Conservation (phyloP, 805 yeast species). For the Ogataea kodamae region DNA sequence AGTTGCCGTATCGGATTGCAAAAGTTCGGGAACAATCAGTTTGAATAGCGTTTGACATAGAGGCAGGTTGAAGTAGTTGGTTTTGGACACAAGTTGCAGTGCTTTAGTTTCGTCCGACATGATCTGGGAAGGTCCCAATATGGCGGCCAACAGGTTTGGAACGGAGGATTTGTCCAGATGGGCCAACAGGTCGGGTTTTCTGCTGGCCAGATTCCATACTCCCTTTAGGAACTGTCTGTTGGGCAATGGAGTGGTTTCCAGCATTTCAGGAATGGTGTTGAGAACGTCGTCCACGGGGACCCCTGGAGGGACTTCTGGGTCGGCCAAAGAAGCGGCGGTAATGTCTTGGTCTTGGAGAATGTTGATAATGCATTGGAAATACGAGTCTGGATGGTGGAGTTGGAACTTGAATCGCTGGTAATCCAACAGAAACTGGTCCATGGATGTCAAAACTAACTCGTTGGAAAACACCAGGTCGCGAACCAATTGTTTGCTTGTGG, state of each 20-base stretch:
- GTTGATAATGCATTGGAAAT: slow-evolving; percentile 16
- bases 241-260: slow-evolving; percentile 20
- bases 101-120: slow-evolving; percentile 6
- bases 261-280: slow-evolving; percentile 25
- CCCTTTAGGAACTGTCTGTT: slow-evolving; percentile 17
- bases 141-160: slow-evolving; percentile 15
- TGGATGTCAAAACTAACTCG: slow-evolving; percentile 15
- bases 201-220: slow-evolving; percentile 24
- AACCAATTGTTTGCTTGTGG: slow-evolving; percentile 19
- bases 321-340: slow-evolving; percentile 10
- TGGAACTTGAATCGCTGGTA: slow-evolving; percentile 18
- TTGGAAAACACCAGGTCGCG: slow-evolving; percentile 28
- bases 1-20: slow-evolving; percentile 11
- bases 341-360: slow-evolving; percentile 10
- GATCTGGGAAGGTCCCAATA: slow-evolving; percentile 13
- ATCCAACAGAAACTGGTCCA: slow-evolving; percentile 18
- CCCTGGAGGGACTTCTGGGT: slow-evolving; percentile 18
- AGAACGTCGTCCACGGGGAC: slow-evolving; percentile 27
- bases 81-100: slow-evolving; percentile 20
- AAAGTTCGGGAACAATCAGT: slow-evolving; percentile 26
- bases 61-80: slow-evolving; percentile 41
- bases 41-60: slow-evolving; percentile 40
- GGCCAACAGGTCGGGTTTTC: slow-evolving; percentile 18
- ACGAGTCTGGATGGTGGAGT: slow-evolving; percentile 15
- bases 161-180: slow-evolving; percentile 12